Conservation (phyloP, 352 stramenopile genomes). For the Thalassiosira exigua region DNA sequence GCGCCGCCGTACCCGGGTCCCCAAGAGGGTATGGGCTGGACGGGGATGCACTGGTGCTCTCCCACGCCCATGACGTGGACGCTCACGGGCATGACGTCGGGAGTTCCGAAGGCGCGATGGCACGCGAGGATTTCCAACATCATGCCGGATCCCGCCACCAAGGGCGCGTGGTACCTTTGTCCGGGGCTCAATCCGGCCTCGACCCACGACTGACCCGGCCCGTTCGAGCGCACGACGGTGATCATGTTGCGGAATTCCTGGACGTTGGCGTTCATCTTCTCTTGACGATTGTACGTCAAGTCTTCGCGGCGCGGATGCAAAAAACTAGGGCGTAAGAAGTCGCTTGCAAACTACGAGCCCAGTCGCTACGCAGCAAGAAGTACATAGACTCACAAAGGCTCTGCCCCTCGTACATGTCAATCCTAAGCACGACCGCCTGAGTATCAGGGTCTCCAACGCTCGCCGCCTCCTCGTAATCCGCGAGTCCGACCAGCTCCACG, state of each 20-base stretch:
- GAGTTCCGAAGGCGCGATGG: slow-evolving; percentile 1
- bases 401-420: slow-evolving; percentile 23
- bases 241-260: slow-evolving; percentile 20
- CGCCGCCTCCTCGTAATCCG: slow-evolving; percentile 30
- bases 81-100: slow-evolving; percentile 17
- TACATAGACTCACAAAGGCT: slow-evolving; percentile 32
- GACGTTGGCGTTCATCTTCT: slow-evolving; percentile 21
- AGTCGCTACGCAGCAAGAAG: too few relatives aligned
- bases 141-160: slow-evolving; percentile 16
- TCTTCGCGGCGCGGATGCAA: not conserved
- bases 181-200: slow-evolving; percentile 20
- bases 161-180: slow-evolving; percentile 12
- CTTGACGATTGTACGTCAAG: slow-evolving; percentile 39
- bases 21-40: slow-evolving; percentile 22
- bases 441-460: not conserved
- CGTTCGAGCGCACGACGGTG: slow-evolving; percentile 14
- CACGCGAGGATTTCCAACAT: slow-evolving; percentile 21
- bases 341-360: not conserved
- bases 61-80: slow-evolving; percentile 14
- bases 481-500: slow-evolving; percentile 20
- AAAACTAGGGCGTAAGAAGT: not conserved
- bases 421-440: slow-evolving; percentile 22
- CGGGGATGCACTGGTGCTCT: slow-evolving; percentile 4
- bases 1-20: slow-evolving; percentile 15
- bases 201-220: slow-evolving; percentile 3